Evolutionary conservation across 2,329 filamentous ascomycete species (phyloP).

Genomic region (Dothideomycetes sp.): DNA sequence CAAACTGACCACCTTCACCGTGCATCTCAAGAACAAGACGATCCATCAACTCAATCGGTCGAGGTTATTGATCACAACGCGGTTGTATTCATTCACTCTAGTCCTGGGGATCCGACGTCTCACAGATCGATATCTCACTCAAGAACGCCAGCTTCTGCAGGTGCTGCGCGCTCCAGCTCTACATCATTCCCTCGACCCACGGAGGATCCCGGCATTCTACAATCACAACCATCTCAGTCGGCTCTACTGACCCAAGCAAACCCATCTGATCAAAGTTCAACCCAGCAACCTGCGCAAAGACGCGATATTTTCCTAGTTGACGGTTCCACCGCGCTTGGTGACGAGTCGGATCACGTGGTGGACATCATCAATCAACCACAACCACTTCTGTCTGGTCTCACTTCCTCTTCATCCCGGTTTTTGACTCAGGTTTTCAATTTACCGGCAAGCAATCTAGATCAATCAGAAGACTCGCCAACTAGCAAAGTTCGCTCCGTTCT

Average conservation of each 20-base stretch:
- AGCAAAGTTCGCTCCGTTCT: too few relatives aligned
- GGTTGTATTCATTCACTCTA: too few relatives aligned
- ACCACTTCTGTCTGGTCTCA: too few relatives aligned
- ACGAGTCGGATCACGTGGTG: too few relatives aligned
- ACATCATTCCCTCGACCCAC: conserved; percentile 6
- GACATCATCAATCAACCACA: too few relatives aligned
- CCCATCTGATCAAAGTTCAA: too few relatives aligned
- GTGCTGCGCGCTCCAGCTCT: conserved; percentile 6
- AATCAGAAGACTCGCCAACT: too few relatives aligned
- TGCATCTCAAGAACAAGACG: conserved; percentile 3
- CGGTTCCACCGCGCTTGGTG: too few relatives aligned
- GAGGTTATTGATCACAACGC: too few relatives aligned
- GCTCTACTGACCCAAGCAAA: not conserved
- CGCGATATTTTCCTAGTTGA: too few relatives aligned
- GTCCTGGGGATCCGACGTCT: not conserved
- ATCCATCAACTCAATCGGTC: conserved; percentile 1
- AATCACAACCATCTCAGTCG: conserved; percentile 7
- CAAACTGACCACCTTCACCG: too few relatives aligned
- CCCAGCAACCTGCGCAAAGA: too few relatives aligned
- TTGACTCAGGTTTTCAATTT: not conserved
- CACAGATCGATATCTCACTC: not conserved
- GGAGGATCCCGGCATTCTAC: conserved; percentile 4
- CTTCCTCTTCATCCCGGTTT: not conserved
- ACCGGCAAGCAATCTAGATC: not conserved
- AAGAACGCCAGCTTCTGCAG: not conserved